Evolutionary conservation across 768 basidiomycete genomes (phyloP), one percentile per base, ranked within the genome.

Genomic region (Cystobasidium onofrii): DNA sequence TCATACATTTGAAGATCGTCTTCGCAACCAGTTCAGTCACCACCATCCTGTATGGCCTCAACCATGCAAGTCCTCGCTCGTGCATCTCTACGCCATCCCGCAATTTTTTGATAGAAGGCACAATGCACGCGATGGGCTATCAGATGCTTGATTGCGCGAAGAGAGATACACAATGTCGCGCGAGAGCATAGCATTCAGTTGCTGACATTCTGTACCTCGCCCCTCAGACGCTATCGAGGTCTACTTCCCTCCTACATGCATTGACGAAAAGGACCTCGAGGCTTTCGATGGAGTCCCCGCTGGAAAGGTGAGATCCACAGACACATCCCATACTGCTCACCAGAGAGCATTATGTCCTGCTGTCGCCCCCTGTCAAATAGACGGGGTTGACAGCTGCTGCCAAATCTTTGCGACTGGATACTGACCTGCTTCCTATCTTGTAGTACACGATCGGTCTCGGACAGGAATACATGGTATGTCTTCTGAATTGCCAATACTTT

Each of bases 391-490:
- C n/a, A 66, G 67, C 12, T 46, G 43, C 27, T 25, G 62, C 12
- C 46, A 50, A 50, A n/a, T n/a, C n/a, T 12, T 50, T 20, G 18
- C 4, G 18, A 50, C 3, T 50, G 15, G n/a, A 50, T 7, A 4
- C 46, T 50, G 46, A 60, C 63, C 29, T 55, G n/a, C 50, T n/a
- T 18, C 44, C 36, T 20, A 15, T 41, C 27, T 9, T 27, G 27
- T 46, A 75, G 76, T 98, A 99, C 85, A 99, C 96, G 77, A 96
- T 98, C 81, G 96, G 96, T 80, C 88, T 99, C 44, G 96, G 94
- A 73, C 92, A 95, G 82, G 88, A 94, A 81, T 92, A 88, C 85
- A 99, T 99, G 96, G 63, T 34, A 27, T 18, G n/a, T n/a, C n/a
- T n/a, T n/a, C n/a, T n/a, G n/a, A n/a, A n/a, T n/a, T n/a, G n/a